Percentiles rank a stretch among this genome's conserved stretches.
Evolutionary conservation across 306 rosid species (phyloP).

Genomic region (Acacia acuminata): DNA sequence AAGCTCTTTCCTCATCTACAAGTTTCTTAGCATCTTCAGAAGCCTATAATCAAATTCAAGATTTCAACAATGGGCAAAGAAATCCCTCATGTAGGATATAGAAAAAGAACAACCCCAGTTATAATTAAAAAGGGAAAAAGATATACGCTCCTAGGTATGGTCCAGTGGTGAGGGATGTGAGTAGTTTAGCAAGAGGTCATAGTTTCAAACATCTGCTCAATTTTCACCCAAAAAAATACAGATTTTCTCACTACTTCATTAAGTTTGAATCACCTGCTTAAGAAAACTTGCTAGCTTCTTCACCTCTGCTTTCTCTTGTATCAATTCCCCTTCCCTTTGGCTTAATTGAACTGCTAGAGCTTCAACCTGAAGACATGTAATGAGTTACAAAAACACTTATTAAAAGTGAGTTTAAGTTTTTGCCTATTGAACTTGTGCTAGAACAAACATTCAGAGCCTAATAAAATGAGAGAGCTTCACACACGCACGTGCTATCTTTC

Average conservation of each 20-base stretch:
- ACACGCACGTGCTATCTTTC: background rate
- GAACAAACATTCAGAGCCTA: background rate
- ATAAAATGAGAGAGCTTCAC: background rate
- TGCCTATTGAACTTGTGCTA: background rate
- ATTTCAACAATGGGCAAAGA: conserved; percentile 25
- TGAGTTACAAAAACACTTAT: conserved; percentile 11
- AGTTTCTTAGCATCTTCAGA: conserved; percentile 95
- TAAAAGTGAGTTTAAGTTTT: conserved; percentile 6
- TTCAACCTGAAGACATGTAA: conserved; percentile 45
- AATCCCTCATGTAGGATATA: conserved; percentile 6
- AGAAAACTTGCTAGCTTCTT: conserved; percentile 93
- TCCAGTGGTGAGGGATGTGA: background rate
- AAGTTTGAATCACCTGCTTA: conserved; percentile 71
- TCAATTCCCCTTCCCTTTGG: conserved; percentile 65
- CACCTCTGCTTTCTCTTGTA: conserved; percentile 96
- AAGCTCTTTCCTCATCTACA: conserved; percentile 93
- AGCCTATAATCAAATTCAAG: conserved; percentile 61
- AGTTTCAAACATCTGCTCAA: background rate
- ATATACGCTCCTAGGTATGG: background rate
- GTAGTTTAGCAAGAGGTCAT: background rate
- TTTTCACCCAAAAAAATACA: background rate
- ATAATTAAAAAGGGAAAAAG: background rate
- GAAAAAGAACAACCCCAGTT: background rate
- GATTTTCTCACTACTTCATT: background rate
- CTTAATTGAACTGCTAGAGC: conserved; percentile 93